Base-by-base conservation (phyloP, 805 yeast genomes). In the Candida yuanshanica region DNA sequence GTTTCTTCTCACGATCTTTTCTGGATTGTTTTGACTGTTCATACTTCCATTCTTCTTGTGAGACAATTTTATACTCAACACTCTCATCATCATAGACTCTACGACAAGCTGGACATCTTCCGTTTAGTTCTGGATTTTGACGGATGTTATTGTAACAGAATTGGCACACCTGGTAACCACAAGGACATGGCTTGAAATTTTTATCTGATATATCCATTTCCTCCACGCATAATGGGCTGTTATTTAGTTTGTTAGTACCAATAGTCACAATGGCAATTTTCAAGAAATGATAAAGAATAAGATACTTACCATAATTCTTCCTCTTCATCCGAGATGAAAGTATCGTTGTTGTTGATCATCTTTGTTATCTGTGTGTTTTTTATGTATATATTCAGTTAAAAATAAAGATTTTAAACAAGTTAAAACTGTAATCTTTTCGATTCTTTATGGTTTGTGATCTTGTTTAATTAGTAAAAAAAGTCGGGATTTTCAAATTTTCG, bases 91-190 rank as follows among this genome's bases (percentile, higher is more conserved):
- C 96, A 61, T 93, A 93, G 18, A 82, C 75, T 46, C 99, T 72
- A 59, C 99, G 84, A 64, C 99, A 93, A 2, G 95, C 98, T 2
- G 99, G 99, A 66, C 99, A 93, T 51, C 88, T 78, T 3, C 97
- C 98, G 60, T 90, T 90, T 48, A 91, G 69, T 60, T 93, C 96
- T 2, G 97, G 97, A 53, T 91, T 91, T 50, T 88, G 93, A 49
- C 96, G 77, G 55, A 93, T 93, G 62, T 90, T 91, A 67, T 93
- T 93, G 72, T 91, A 93, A 64, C 99, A 93, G 60, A 93, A 93
- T 71, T 91, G 98, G 63, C 99, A 93, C 44, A 93, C 86, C 62
- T 95, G 97, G 58, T 93, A 93, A 16, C 99, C 99, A 68, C 99
- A 93, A 1, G 98, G 98, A 70, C 99, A 93, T n/a, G 99, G 99